These are phyloP conservation scores for Irpex sp. DNA, from an alignment of 1,284 basidiomycete species.

Conservation along the genomic window DNA sequence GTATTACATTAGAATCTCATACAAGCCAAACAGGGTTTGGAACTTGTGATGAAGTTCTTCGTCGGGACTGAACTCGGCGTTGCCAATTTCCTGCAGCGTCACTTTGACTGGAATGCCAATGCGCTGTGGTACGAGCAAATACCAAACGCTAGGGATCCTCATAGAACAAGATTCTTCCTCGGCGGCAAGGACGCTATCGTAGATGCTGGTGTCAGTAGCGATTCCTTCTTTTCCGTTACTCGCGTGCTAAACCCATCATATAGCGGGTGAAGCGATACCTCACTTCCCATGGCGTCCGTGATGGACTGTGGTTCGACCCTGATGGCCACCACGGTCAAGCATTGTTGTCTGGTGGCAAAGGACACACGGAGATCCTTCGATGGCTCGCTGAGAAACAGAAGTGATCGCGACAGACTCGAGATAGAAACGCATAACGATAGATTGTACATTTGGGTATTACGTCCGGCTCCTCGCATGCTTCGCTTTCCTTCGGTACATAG, in stretches of 20 bases:
- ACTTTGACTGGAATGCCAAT: slow-evolving; percentile 87
- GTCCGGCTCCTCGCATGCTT: background rate
- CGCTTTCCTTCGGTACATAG: background rate
- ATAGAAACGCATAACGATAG: background rate
- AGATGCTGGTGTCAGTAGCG: slow-evolving; percentile 51
- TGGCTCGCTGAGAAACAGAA: slow-evolving; percentile 44
- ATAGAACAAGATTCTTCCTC: slow-evolving; percentile 63
- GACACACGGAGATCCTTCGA: slow-evolving; percentile 54
- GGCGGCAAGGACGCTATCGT: slow-evolving; percentile 80
- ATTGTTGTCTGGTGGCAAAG: slow-evolving; percentile 48
- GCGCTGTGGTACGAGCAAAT: slow-evolving; percentile 87
- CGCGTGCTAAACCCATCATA: slow-evolving; percentile 1
- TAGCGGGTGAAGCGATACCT: slow-evolving; percentile 74
- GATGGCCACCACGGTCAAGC: slow-evolving; percentile 70
- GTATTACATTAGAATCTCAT: slow-evolving; percentile 8
- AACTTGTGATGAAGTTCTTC: slow-evolving; percentile 82
- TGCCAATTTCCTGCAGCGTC: slow-evolving; percentile 77
- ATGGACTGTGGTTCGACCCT: slow-evolving; percentile 68
- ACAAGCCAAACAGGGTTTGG: slow-evolving; percentile 49
- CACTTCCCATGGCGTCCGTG: slow-evolving; percentile 65
- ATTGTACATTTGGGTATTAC: background rate
- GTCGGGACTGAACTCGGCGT: slow-evolving; percentile 82
- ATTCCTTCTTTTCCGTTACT: background rate
- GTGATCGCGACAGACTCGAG: background rate
- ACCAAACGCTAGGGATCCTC: slow-evolving; percentile 61